phyloP scores from a whole-genome alignment of 2,329 filamentous ascomycete genomes.

The Blastomyces parvus region DNA sequence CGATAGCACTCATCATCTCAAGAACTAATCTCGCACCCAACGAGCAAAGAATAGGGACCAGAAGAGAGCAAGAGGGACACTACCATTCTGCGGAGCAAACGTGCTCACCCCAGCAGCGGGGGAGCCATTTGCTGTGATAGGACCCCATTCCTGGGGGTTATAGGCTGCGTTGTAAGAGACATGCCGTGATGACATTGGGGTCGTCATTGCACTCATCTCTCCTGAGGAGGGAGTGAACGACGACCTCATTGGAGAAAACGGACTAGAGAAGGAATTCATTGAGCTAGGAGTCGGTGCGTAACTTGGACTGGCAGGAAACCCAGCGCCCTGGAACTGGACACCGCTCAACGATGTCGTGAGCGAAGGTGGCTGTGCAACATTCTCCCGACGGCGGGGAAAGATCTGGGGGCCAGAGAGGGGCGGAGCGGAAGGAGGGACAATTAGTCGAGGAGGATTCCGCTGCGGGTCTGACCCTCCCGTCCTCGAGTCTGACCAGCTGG shows the following conservation, averaged over 20 bases:
- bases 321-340: conserved; percentile 29
- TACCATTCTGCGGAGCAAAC: conserved; percentile 23
- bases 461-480: conserved; percentile 10
- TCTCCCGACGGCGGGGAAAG: conserved; percentile 34
- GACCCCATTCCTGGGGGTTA: conserved; percentile 43
- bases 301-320: conserved; percentile 21
- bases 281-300: conserved; percentile 29
- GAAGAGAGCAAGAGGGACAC: conserved; percentile 15
- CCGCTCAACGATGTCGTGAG: conserved; percentile 34
- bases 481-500: conserved; percentile 11
- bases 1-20: not conserved
- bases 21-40: not conserved
- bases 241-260: conserved; percentile 30
- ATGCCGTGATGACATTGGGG: conserved; percentile 37
- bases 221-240: conserved; percentile 31
- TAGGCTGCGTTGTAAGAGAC: conserved; percentile 37
- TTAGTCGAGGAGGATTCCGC: conserved; percentile 13
- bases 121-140: conserved; percentile 23
- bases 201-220: conserved; percentile 28
- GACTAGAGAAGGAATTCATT: conserved; percentile 36
- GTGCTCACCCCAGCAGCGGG: conserved; percentile 20
- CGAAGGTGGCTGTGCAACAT: conserved; percentile 35
- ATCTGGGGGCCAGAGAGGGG: conserved; percentile 25
- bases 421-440: conserved; percentile 20
- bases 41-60: not conserved